Evolutionary conservation across 1,284 basidiomycete genomes (phyloP), one percentile per base, ranked within the genome.

Genomic region (Trichosporon inkin): DNA sequence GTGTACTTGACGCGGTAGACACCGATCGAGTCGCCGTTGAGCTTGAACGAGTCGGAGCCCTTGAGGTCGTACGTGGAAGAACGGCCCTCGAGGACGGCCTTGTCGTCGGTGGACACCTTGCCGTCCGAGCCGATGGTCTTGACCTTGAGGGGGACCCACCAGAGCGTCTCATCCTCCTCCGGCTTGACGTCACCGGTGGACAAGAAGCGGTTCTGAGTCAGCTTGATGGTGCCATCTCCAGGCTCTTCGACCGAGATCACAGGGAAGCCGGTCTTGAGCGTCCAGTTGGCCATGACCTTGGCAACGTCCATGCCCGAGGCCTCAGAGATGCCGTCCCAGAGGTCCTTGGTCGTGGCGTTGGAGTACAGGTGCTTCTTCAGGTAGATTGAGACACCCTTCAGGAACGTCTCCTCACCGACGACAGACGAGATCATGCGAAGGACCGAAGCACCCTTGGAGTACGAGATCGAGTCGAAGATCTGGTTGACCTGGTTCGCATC

Each of bases 201-300:
- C 53, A 98, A 81, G 84, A 97, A 98, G 24, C 95, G 86, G 77
- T 96, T 92, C 79, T 99, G 95, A 41, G 87, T 86, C 53, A 94
- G 81, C 60, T 80, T 81, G 67, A 94, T 86, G 66, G 76, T 77
- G 16, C 87, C 86, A 52, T 84, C 84, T 1, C 81, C 77, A 8
- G 81, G 83, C 78, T 97, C 93, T 0, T 85, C 88, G 47, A 98
- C 91, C 16, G 86, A 89, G 55, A 99, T 77, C 24, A 98, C 86
- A 4, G 93, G 93, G 80, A 87, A 93, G 24, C 91, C 91, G 64
- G 88, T 86, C 84, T 92, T 90, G 61, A 86, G 84, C 38, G 94
- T 88, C 95, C 94, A 99, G 73, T 89, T 88, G 63, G 89, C 84
- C 90, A 98, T 95, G 70, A 98, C 83, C 58, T 83, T 82, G 13